Evolutionary conservation across 139 green algal genomes (phyloP).

Genomic region (Coelastrella sp.): DNA sequence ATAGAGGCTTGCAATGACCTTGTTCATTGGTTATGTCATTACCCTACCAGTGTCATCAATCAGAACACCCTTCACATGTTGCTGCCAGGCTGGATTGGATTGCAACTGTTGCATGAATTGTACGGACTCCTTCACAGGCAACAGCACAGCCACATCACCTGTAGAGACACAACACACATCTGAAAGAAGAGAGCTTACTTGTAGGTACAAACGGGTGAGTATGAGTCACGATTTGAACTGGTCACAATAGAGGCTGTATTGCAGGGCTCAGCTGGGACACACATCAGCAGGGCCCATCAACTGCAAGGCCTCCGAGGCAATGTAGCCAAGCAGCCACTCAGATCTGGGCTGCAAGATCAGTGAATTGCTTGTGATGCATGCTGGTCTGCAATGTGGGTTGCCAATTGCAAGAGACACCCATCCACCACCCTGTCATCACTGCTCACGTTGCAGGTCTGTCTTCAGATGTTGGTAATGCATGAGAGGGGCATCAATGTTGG

Average conservation of each 20-base stretch:
- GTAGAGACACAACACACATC: neutral
- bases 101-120: slow-evolving; percentile 40
- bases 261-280: too few species aligned
- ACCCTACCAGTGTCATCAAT: slow-evolving; percentile 44
- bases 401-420: neutral
- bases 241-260: too few species aligned
- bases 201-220: neutral
- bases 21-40: neutral
- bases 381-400: too few species aligned
- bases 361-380: neutral
- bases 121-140: slow-evolving; percentile 39
- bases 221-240: neutral
- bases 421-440: neutral
- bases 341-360: neutral
- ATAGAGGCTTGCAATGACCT: neutral
- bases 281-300: too few species aligned
- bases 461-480: neutral
- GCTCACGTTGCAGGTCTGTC: neutral
- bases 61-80: slow-evolving; percentile 44
- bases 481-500: slow-evolving; percentile 32
- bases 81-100: neutral
- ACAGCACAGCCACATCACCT: slow-evolving; percentile 32
- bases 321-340: neutral
- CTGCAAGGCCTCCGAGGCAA: too few species aligned
- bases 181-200: neutral